Evolutionary conservation across 2,329 filamentous ascomycete species (phyloP).

Genomic region (Trichoderma afroharzianum): DNA sequence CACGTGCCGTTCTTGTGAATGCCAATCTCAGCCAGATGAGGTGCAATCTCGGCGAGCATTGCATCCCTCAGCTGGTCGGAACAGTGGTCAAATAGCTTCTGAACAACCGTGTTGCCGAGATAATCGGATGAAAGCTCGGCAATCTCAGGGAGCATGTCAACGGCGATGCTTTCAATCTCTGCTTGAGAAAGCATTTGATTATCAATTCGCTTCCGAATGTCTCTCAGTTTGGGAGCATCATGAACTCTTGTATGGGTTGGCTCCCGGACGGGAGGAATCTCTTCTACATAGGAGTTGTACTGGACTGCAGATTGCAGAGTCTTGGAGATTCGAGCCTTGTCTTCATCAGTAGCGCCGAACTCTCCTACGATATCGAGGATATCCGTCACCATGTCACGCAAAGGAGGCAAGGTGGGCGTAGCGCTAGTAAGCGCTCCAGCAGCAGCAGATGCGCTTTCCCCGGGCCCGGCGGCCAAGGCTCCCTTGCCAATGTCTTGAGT

Average conservation of each 20-base stretch:
- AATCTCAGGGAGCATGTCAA: conserved; percentile 94
- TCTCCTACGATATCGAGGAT: conserved; percentile 83
- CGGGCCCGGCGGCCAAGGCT: conserved; percentile 29
- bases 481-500: conserved; percentile 44
- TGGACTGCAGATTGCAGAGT: conserved; percentile 75
- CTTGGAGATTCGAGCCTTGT: conserved; percentile 66
- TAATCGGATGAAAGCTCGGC: conserved; percentile 94
- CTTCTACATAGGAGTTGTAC: conserved; percentile 68
- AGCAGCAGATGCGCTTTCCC: conserved; percentile 35
- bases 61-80: conserved; percentile 85
- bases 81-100: conserved; percentile 97
- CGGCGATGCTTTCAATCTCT: conserved; percentile 89
- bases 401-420: conserved; percentile 64
- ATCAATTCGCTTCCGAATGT: conserved; percentile 96
- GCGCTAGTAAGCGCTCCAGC: conserved; percentile 31
- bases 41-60: conserved; percentile 84
- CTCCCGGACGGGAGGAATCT: conserved; percentile 87
- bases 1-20: conserved; percentile 99
- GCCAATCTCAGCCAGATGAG: conserved; percentile 92
- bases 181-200: conserved; percentile 81
- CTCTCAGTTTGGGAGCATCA: conserved; percentile 88
- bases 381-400: conserved; percentile 75
- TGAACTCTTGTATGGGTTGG: conserved; percentile 84
- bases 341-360: conserved; percentile 80
- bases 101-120: conserved; percentile 97